Percentiles rank a stretch among this genome's conserved stretches.
These are phyloP conservation scores for Leishmania turanica DNA, from an alignment of 208 protist genomes.

Conservation along the genomic window DNA sequence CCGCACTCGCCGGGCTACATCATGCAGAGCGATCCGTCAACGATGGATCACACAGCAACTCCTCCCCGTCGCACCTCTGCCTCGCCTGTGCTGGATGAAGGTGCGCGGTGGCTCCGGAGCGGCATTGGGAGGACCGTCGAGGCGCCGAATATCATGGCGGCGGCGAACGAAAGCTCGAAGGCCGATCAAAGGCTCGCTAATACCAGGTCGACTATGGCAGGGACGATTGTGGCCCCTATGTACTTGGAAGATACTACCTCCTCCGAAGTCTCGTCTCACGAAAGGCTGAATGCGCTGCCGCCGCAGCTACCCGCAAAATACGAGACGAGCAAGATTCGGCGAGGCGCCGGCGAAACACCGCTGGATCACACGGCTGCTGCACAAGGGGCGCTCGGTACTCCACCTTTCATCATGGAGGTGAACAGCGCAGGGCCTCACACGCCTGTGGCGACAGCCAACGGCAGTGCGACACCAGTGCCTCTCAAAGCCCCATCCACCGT, in stretches of 20 bases:
- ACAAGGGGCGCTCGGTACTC: not conserved
- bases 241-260: conserved; percentile 32
- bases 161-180: not conserved
- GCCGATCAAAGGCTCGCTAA: not conserved
- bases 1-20: not conserved
- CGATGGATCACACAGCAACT: not conserved
- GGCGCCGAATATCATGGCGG: not conserved
- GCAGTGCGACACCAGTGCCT: not conserved
- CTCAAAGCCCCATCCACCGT: not conserved
- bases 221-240: not conserved
- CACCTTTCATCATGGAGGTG: not conserved
- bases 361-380: not conserved
- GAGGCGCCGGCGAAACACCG: not conserved
- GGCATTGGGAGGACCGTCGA: not conserved
- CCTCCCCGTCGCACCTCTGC: not conserved
- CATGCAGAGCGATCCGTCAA: not conserved
- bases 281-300: not conserved
- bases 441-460: not conserved
- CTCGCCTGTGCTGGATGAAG: not conserved
- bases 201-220: not conserved
- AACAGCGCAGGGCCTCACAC: not conserved
- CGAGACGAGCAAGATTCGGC: not conserved
- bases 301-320: not conserved
- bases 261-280: not conserved
- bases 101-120: not conserved